Evolutionary conservation across 1,284 basidiomycete species (phyloP).

Genomic region (Tylopilus orsonianus): DNA sequence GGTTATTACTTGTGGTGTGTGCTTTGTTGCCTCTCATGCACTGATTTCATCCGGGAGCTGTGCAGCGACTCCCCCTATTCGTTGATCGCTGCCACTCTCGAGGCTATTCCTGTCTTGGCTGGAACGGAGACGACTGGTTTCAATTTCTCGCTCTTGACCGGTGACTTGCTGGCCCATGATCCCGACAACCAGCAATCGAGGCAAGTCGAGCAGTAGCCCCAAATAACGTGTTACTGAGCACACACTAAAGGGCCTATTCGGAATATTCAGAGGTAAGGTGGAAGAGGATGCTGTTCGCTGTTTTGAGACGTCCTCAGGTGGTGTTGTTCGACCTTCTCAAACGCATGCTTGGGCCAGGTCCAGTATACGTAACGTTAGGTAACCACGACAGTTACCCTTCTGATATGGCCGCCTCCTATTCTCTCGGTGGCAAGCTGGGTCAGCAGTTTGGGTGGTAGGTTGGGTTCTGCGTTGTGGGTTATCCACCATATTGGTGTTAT

Average conservation of each 20-base stretch:
- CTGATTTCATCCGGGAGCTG: not conserved
- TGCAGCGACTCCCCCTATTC: constrained; percentile 69
- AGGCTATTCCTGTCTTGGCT: constrained; percentile 68
- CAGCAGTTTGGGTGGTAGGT: constrained; percentile 64
- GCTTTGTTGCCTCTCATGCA: not conserved
- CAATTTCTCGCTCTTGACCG: constrained; percentile 70
- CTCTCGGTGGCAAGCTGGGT: constrained; percentile 52
- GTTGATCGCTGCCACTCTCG: constrained; percentile 59
- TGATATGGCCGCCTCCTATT: constrained; percentile 45
- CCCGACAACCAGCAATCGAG: constrained; percentile 61
- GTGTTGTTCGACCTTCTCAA: constrained; percentile 67
- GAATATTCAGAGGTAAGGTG: constrained; percentile 56
- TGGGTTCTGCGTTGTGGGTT: not conserved
- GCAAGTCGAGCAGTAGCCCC: constrained; percentile 30
- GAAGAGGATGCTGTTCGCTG: not conserved
- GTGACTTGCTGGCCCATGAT: constrained; percentile 77
- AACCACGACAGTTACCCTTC: constrained; percentile 56
- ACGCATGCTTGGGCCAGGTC: constrained; percentile 57
- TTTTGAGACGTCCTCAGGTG: constrained; percentile 40
- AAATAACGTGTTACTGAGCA: constrained; percentile 1
- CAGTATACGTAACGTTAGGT: constrained; percentile 72
- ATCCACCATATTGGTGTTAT: not conserved
- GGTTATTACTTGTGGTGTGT: constrained; percentile 62
- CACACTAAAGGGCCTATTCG: constrained; percentile 40
- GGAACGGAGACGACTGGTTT: constrained; percentile 62